These are phyloP conservation scores for Cucumis sativus DNA, from an alignment of 306 rosid genomes.

Conservation along the genomic window Cucumber_9930_V3 NC_026660.2:22332501-22333000, in stretches of 20 bases:
- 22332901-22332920: slow-evolving; percentile 64
- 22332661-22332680: neutral
- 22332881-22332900: slow-evolving; percentile 75
- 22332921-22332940: slow-evolving; percentile 26
- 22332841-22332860: slow-evolving; percentile 92
- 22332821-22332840: slow-evolving; percentile 77
- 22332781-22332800: neutral
- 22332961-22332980: slow-evolving; percentile 3
- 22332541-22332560: slow-evolving; percentile 88
- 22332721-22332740: slow-evolving; percentile 3
- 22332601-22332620: slow-evolving; percentile 30
- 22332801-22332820: slow-evolving; percentile 45
- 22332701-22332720: neutral
- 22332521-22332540: slow-evolving; percentile 91
- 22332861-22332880: slow-evolving; percentile 95
- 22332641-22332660: neutral
- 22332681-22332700: neutral
- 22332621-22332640: neutral
- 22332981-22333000: neutral
- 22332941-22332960: neutral
- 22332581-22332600: slow-evolving; percentile 80
- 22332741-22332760: neutral
- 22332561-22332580: slow-evolving; percentile 73
- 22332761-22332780: slow-evolving; percentile 1
- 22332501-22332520: slow-evolving; percentile 97